Conservation (phyloP, 257 asterid genomes). For the Solanum pimpinellifolium region DNA sequence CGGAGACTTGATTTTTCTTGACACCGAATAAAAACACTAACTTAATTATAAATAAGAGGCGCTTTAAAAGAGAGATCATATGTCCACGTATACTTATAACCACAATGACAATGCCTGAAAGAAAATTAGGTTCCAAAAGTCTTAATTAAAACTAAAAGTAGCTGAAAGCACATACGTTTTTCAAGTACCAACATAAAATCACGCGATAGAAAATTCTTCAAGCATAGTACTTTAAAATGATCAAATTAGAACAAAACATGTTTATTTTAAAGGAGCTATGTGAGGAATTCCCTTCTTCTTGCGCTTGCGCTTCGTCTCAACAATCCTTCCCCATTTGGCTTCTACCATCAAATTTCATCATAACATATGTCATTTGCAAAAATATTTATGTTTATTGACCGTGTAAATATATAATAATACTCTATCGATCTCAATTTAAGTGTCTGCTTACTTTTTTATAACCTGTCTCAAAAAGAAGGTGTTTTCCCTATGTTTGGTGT, state of each 20-base stretch:
- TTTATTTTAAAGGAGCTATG: neutral
- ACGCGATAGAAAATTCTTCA: neutral
- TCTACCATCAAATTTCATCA: neutral
- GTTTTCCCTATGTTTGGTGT: too few species aligned
- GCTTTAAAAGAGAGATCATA: too few species aligned
- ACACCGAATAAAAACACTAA: too few species aligned
- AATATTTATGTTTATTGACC: neutral
- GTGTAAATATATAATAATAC: neutral
- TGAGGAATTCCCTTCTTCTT: slow-evolving; percentile 5
- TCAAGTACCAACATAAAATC: neutral
- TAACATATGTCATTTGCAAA: neutral
- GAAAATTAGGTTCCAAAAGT: neutral
- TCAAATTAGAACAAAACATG: neutral
- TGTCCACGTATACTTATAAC: neutral
- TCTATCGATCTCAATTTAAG: neutral
- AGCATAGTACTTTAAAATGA: neutral
- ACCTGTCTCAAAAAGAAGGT: neutral
- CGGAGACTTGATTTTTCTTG: too few species aligned
- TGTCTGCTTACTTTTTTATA: too few species aligned
- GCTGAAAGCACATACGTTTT: neutral
- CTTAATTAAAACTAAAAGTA: too few species aligned
- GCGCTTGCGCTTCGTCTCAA: neutral
- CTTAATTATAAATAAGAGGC: too few species aligned
- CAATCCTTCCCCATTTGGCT: neutral
- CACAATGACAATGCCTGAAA: neutral